Evolutionary conservation across 805 yeast species (phyloP).

Genomic region (Metschnikowia lochheadii): DNA sequence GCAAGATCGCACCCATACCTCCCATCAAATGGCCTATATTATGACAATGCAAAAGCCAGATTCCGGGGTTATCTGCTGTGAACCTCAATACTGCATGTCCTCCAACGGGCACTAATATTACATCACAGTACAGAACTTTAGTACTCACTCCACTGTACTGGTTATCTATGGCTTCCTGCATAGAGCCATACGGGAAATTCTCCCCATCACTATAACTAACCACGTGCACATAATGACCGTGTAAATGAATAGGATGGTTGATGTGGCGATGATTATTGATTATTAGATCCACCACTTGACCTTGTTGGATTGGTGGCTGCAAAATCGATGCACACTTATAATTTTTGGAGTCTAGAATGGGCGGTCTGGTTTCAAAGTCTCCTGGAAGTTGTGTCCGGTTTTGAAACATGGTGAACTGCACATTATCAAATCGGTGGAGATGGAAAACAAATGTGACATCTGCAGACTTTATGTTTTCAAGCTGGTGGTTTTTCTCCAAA

Average conservation of each 20-base stretch:
- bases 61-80: slow-evolving; percentile 30
- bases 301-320: slow-evolving; percentile 18
- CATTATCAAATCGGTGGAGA: slow-evolving; percentile 28
- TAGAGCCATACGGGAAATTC: slow-evolving; percentile 22
- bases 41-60: slow-evolving; percentile 34
- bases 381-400: slow-evolving; percentile 16
- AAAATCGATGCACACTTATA: background rate
- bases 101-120: slow-evolving; percentile 25
- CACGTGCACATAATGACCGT: slow-evolving; percentile 31
- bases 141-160: slow-evolving; percentile 9
- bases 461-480: slow-evolving; percentile 14
- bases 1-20: slow-evolving; percentile 26
- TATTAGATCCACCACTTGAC: slow-evolving; percentile 31
- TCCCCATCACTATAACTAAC: slow-evolving; percentile 23
- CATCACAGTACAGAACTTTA: slow-evolving; percentile 25
- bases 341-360: slow-evolving; percentile 11
- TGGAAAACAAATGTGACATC: slow-evolving; percentile 26
- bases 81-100: slow-evolving; percentile 32
- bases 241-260: slow-evolving; percentile 34
- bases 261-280: slow-evolving; percentile 25
- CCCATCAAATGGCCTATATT: slow-evolving; percentile 31
- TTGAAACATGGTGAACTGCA: slow-evolving; percentile 24
- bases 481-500: slow-evolving; percentile 8
- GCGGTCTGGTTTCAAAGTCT: slow-evolving; percentile 25
- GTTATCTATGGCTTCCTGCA: slow-evolving; percentile 22